Percentiles rank a stretch among this genome's conserved stretches.
These are phyloP conservation scores for Malassezia sympodialis DNA, from an alignment of 1,284 basidiomycete species.

Conservation along the genomic window DNA sequence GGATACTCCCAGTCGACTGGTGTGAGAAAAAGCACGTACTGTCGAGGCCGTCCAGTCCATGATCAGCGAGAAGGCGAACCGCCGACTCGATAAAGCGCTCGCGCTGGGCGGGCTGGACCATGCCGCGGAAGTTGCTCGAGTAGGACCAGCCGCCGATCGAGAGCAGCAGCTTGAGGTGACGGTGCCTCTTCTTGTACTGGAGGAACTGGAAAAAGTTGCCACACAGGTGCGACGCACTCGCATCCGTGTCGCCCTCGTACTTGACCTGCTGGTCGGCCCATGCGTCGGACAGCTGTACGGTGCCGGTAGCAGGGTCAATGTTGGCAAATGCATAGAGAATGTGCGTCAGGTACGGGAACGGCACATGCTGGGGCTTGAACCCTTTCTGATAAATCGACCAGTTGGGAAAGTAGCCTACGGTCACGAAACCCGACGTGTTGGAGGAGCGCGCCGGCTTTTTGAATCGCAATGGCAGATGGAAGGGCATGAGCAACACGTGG, in stretches of 20 bases:
- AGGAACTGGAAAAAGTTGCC: slow-evolving; percentile 81
- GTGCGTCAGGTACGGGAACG: slow-evolving; percentile 61
- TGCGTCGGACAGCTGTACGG: slow-evolving; percentile 59
- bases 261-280: slow-evolving; percentile 64
- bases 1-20: slow-evolving; percentile 74
- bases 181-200: slow-evolving; percentile 65
- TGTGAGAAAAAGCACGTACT: neutral
- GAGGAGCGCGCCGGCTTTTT: neutral
- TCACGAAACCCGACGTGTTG: neutral
- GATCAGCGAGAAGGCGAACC: slow-evolving; percentile 67
- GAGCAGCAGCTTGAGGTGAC: slow-evolving; percentile 49
- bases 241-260: slow-evolving; percentile 57
- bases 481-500: slow-evolving; percentile 3
- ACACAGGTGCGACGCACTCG: slow-evolving; percentile 63
- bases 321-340: slow-evolving; percentile 82
- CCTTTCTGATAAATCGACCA: slow-evolving; percentile 94
- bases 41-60: slow-evolving; percentile 68
- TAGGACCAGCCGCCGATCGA: slow-evolving; percentile 50
- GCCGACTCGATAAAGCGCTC: slow-evolving; percentile 63
- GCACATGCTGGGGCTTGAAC: slow-evolving; percentile 61
- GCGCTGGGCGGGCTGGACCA: slow-evolving; percentile 49
- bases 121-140: slow-evolving; percentile 44
- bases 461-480: slow-evolving; percentile 1
- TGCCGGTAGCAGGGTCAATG: slow-evolving; percentile 58
- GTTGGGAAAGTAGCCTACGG: slow-evolving; percentile 33